Evolutionary conservation across 177 flowering plant genomes (phyloP).

Genomic region (Vitis hybrid): DNA sequence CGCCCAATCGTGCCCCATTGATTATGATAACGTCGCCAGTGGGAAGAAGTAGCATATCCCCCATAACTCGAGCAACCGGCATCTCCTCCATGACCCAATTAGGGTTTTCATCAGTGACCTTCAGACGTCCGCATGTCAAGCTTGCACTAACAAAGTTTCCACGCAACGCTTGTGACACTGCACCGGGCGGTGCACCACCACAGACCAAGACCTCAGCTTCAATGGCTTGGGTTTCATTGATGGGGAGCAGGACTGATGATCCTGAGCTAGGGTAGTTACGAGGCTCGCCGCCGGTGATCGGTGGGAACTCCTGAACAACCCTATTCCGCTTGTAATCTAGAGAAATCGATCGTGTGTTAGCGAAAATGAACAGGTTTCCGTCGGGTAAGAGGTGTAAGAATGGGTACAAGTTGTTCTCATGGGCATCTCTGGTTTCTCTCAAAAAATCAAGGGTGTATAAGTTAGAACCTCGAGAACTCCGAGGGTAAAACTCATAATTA

Average conservation of each 20-base stretch:
- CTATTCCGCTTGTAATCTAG: slow-evolving; percentile 38
- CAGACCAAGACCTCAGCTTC: slow-evolving; percentile 71
- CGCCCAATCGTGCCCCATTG: slow-evolving; percentile 52
- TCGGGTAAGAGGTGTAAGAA: slow-evolving; percentile 54
- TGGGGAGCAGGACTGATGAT: slow-evolving; percentile 55
- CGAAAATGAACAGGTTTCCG: slow-evolving; percentile 63
- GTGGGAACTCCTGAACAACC: slow-evolving; percentile 38
- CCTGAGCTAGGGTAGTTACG: slow-evolving; percentile 70
- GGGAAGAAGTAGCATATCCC: slow-evolving; percentile 68
- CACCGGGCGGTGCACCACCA: slow-evolving; percentile 61
- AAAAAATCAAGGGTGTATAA: slow-evolving; percentile 27
- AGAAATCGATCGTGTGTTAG: slow-evolving; percentile 45
- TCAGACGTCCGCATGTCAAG: slow-evolving; percentile 54
- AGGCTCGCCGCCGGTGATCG: slow-evolving; percentile 39
- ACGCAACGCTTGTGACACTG: slow-evolving; percentile 23
- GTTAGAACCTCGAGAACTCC: neutral
- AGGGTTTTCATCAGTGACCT: slow-evolving; percentile 38
- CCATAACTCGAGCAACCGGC: slow-evolving; percentile 62
- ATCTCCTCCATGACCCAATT: slow-evolving; percentile 58
- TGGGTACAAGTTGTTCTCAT: slow-evolving; percentile 62
- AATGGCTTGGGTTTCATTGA: slow-evolving; percentile 24
- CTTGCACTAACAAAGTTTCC: slow-evolving; percentile 32
- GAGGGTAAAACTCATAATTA: slow-evolving; percentile 57
- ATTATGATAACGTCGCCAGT: slow-evolving; percentile 50
- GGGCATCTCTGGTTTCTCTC: slow-evolving; percentile 20